A percentile compares a stretch with the other conserved stretches of the same genome.
Conservation (phyloP, 345 rosid genomes). For the Salix dunnii region DNA sequence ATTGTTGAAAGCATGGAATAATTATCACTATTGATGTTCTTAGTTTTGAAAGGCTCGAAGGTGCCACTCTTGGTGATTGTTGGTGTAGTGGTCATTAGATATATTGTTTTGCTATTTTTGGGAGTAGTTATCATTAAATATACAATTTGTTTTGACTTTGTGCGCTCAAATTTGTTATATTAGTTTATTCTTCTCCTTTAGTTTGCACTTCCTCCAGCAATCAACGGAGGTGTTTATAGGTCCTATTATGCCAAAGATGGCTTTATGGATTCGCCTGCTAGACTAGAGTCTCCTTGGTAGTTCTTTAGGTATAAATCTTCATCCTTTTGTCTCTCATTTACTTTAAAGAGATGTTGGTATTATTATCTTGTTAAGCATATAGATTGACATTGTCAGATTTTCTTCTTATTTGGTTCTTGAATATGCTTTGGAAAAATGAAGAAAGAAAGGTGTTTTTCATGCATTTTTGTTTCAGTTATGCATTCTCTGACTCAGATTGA, state of each 20-base stretch:
- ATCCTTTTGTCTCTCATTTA: not conserved
- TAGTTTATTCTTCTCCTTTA: no score
- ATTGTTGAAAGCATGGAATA: no score
- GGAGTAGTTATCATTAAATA: no score
- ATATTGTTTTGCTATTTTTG: no score
- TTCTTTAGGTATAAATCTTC: conserved; percentile 50
- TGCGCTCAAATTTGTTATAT: no score
- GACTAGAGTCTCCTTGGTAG: conserved; percentile 83
- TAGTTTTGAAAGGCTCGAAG: no score
- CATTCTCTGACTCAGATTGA: not conserved
- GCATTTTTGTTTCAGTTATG: not conserved
- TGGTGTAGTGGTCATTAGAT: no score
- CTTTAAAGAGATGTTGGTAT: not conserved
- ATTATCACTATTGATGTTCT: no score
- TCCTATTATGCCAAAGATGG: conserved; percentile 76
- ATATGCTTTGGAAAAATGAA: not conserved
- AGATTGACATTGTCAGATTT: not conserved
- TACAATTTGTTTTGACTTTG: no score
- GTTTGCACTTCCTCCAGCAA: no score
- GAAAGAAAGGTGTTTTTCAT: not conserved
- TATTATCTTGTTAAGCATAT: not conserved
- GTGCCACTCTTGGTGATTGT: no score
- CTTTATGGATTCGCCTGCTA: conserved; percentile 51
- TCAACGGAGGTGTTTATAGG: conserved; percentile 79
- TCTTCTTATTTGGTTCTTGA: not conserved